These are phyloP conservation scores for Tolypocladium nubicola DNA, from an alignment of 2,329 filamentous ascomycete species.

Conservation along the genomic window DNA sequence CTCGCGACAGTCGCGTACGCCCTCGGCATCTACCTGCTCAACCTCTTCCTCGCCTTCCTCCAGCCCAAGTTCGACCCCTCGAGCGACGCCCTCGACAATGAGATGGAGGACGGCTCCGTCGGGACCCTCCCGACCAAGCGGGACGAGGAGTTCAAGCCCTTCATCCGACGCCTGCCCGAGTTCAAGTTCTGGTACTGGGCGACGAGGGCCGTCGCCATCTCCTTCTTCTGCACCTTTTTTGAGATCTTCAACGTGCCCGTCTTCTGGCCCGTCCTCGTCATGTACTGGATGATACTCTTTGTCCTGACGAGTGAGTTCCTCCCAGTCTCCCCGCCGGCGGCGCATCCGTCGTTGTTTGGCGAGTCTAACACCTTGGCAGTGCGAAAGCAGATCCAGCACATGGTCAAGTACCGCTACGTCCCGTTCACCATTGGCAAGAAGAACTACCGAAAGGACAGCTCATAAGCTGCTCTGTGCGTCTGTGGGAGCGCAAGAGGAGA, in stretches of 20 bases:
- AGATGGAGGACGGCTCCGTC: slow-evolving; percentile 85
- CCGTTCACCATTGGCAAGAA: slow-evolving; percentile 89
- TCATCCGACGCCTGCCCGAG: slow-evolving; percentile 90
- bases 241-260: slow-evolving; percentile 92
- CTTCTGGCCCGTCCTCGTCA: slow-evolving; percentile 96
- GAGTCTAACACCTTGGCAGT: slow-evolving; percentile 42
- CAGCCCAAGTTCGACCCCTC: slow-evolving; percentile 98
- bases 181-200: slow-evolving; percentile 99
- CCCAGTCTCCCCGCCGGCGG: not conserved
- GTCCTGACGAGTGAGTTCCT: slow-evolving; percentile 74
- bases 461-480: slow-evolving; percentile 13
- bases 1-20: slow-evolving; percentile 72
- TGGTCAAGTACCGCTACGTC: slow-evolving; percentile 99
- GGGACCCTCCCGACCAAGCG: slow-evolving; percentile 83
- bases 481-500: not conserved
- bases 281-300: slow-evolving; percentile 98
- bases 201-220: slow-evolving; percentile 74
- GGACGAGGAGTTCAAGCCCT: slow-evolving; percentile 95
- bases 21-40: slow-evolving; percentile 95
- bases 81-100: slow-evolving; percentile 80
- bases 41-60: slow-evolving; percentile 97
- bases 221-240: slow-evolving; percentile 86
- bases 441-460: slow-evolving; percentile 59
- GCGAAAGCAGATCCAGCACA: slow-evolving; percentile 99
- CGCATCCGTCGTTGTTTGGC: not conserved